A percentile compares a stretch with the other conserved stretches of the same genome.
phyloP scores from a whole-genome alignment of 1,139 yeast genomes.

The Nakaseomyces bracarensis region DNA sequence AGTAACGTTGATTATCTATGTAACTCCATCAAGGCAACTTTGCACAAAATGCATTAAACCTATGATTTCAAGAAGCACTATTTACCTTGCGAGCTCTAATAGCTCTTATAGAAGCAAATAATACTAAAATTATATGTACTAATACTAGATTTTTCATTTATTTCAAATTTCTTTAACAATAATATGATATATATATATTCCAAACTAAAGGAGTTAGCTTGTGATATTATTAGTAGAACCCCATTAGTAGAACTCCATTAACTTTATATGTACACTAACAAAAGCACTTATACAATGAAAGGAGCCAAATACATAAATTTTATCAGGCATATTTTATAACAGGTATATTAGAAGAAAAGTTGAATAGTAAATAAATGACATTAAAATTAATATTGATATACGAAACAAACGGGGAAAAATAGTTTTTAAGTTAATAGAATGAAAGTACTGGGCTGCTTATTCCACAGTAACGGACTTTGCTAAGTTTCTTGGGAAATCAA shows the following conservation, averaged over 20 bases:
- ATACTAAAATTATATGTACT: no score
- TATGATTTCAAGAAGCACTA: no score
- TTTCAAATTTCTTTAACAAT: no score
- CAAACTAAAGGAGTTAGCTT: no score
- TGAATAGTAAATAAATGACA: conserved; percentile 1
- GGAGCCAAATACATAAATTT: neutral
- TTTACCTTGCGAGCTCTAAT: no score
- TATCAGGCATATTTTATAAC: neutral
- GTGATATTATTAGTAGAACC: no score
- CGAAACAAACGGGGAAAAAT: neutral
- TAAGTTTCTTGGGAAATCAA: conserved; percentile 97
- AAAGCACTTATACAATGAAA: neutral
- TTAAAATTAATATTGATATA: neutral
- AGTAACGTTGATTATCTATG: conserved; percentile 58
- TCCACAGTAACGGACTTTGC: conserved; percentile 97
- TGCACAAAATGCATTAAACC: neutral
- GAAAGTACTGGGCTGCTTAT: conserved; percentile 13
- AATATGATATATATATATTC: no score
- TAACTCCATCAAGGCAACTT: conserved; percentile 18
- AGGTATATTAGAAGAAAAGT: neutral
- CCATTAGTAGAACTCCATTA: no score
- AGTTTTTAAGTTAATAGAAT: conserved; percentile 3
- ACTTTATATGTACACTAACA: no score
- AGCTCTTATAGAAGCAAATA: conserved; percentile 1
- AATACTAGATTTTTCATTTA: no score